Evolutionary conservation across 306 rosid species (phyloP), one percentile per base, ranked within the genome.

Genomic region (Gastrolobium bilobum): DNA sequence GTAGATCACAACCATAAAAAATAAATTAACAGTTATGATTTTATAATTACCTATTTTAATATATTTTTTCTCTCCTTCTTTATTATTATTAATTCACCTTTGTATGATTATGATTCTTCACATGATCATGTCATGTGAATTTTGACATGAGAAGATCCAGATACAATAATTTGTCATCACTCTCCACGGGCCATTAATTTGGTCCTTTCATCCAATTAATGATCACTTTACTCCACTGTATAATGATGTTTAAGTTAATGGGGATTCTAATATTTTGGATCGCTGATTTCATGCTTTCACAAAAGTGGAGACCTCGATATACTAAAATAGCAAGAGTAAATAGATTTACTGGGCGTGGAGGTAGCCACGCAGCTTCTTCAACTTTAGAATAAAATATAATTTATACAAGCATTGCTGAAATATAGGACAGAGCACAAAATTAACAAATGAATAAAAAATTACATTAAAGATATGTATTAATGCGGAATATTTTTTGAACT

Each of bases 361-460:
- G 79, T 44, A 6, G 67, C 88, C 96, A 85, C 86, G 86, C 84
- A 15, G 68, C 85, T 34, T 68, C 81, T 52, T 54, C 57, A 3
- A n/a, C 47, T 79, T 62, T 82, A 26, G 71, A 61, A 68, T 56
- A 43, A 51, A 10, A 52, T 34, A 54, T 78, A 54, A 2, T 44
- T 46, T 48, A 68, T 46, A 42, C 2, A 47, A 10, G 35, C 30
- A 35, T 59, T 57, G 64, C 20, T 46, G 13, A 26, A 79, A 43
- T 78, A 68, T 48, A 35, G 20, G 52, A 47, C 33, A 58, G 38
- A 57, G 15, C 26, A 40, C 43, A 42, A 14, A 47, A 52, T 51
- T 43, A 51, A 51, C 48, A 51, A 30, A 51, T 10, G 26, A 6
- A 51, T 54, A 15, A 38, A 20, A 13, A 54, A 72, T 39, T n/a